Base-by-base conservation (phyloP, 768 basidiomycete species). In the Neoboletus brunneissimus region DNA sequence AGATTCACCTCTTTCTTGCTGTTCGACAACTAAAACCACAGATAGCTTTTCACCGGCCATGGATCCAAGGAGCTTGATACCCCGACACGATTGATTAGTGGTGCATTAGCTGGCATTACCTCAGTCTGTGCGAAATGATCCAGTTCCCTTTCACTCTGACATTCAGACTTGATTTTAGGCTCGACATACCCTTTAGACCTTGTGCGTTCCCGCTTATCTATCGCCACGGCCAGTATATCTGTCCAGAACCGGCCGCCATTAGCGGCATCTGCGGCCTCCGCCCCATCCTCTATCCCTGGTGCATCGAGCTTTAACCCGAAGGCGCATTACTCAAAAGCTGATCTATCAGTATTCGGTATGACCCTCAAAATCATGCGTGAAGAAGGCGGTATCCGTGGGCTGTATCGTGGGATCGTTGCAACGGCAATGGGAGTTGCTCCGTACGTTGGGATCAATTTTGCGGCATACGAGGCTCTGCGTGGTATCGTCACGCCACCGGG, bases 141-240 rank as follows among this genome's bases (percentile, higher is more conserved):
- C 52, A 34, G 29, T 55, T 53, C 16, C 58, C 48, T 18, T 52
- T 56, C 41, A 41, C 54, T 44, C 55, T 42, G 43, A 56, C 32
- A 32, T 52, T 62, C 34, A 56, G 47, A 57, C 34, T 48, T 49
- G 57, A 49, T 57, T 46, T 18, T 53, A 91, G 90, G 86, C 62
- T 80, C 90, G 46, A 94, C 91, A 74, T 92, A 94, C 75, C 96
- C 96, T 10, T 76, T 98, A 60, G 96, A 99, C 71, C 86, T 99
- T 48, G 90, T 98, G 31, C 84, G 96, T 43, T 90, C 93, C 25
- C 83, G 96, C 35, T 76, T 99, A 55, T 95, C 92, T 20, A 96
- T 98, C 67, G 93, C 92, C 20, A 94, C 93, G 5, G 89, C 93
- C n/a, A 89, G 88, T 47, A 79, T 90, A 68, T 72, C 79, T 49